Evolutionary conservation across 257 asterid genomes (phyloP).

Genomic region (Nicotiana tabacum): DNA sequence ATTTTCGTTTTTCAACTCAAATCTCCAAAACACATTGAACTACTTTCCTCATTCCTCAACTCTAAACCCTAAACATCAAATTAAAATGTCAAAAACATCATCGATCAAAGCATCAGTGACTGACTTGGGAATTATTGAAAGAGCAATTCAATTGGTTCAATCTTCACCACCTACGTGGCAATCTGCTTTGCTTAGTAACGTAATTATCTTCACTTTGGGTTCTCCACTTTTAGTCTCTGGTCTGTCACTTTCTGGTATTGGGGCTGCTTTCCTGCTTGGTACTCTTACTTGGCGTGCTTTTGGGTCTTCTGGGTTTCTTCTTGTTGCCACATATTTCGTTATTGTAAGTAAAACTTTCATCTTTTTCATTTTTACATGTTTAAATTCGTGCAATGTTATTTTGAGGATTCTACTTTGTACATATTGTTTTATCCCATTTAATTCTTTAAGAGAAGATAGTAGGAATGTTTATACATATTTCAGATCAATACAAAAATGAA

Average conservation of each 20-base stretch:
- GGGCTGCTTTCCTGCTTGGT: constrained; percentile 88
- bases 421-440: background rate
- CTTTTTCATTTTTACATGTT: background rate
- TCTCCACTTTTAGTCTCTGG: constrained; percentile 75
- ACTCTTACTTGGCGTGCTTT: constrained; percentile 94
- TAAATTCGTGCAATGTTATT: background rate
- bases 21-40: constrained; percentile 26
- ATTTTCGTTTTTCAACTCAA: constrained; percentile 11
- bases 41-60: constrained; percentile 9
- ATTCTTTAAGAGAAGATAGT: background rate
- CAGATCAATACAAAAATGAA: background rate
- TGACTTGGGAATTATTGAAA: constrained; percentile 51
- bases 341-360: constrained; percentile 45
- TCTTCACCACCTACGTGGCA: constrained; percentile 85
- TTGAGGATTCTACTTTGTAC: background rate
- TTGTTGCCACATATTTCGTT: constrained; percentile 76
- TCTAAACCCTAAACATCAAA: constrained; percentile 21
- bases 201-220: constrained; percentile 53
- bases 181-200: constrained; percentile 59
- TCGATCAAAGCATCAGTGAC: constrained; percentile 21
- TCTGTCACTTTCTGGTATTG: constrained; percentile 70
- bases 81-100: constrained; percentile 16
- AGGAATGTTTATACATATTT: background rate
- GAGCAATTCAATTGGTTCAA: constrained; percentile 48
- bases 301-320: constrained; percentile 66